phyloP scores from a whole-genome alignment of 768 basidiomycete genomes.

The Lepiota subincarnata region DNA sequence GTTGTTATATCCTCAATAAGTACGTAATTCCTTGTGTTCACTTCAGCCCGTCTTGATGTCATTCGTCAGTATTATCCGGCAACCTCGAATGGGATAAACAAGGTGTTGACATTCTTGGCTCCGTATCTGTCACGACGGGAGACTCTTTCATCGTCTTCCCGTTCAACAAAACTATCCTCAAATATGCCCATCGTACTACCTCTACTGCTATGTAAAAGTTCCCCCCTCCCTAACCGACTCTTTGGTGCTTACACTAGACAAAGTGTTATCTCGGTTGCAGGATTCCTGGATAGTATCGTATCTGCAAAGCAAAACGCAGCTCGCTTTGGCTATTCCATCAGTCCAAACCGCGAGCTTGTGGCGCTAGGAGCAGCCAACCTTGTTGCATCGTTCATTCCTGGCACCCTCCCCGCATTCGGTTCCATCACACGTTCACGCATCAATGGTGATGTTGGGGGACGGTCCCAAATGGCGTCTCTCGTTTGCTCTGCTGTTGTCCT shows the following conservation, averaged over 20 bases:
- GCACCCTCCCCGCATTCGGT: slow-evolving; percentile 89
- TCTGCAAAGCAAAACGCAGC: slow-evolving; percentile 91
- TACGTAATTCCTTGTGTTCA: slow-evolving; percentile 32
- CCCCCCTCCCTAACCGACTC: not conserved
- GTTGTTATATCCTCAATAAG: slow-evolving; percentile 82
- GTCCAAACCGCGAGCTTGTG: slow-evolving; percentile 92
- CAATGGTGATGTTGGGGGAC: slow-evolving; percentile 84
- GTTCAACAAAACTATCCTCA: slow-evolving; percentile 50
- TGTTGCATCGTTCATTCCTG: slow-evolving; percentile 74
- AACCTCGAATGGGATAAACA: slow-evolving; percentile 68
- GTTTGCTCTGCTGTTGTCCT: slow-evolving; percentile 73
- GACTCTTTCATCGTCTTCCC: slow-evolving; percentile 71
- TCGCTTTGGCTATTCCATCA: slow-evolving; percentile 83
- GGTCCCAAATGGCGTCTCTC: slow-evolving; percentile 86
- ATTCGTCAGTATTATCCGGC: slow-evolving; percentile 58
- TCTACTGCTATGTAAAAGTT: slow-evolving; percentile 69
- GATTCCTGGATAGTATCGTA: slow-evolving; percentile 92
- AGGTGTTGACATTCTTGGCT: slow-evolving; percentile 83
- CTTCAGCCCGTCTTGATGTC: not conserved
- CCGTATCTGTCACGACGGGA: slow-evolving; percentile 61
- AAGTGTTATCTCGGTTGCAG: slow-evolving; percentile 77
- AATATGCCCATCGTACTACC: slow-evolving; percentile 73
- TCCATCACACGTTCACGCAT: slow-evolving; percentile 90
- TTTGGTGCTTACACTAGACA: not conserved
- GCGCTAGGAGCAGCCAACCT: slow-evolving; percentile 87